Evolutionary conservation across 164 flowering plant genomes (phyloP).

Genomic region (Macadamia integrifolia): DNA sequence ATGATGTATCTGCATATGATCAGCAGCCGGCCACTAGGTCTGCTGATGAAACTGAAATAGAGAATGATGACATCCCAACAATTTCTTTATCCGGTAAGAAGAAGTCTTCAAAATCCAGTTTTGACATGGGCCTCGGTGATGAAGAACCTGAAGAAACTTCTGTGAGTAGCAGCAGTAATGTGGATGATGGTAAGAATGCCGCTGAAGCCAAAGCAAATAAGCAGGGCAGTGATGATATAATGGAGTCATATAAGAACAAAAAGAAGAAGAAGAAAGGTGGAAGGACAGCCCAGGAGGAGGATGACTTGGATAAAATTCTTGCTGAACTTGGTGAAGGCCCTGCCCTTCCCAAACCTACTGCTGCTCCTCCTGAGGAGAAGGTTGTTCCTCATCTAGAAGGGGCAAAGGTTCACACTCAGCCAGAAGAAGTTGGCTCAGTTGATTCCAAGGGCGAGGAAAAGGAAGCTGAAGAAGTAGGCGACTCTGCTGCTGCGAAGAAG

Average conservation of each 20-base stretch:
- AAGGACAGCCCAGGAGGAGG: conserved; percentile 90
- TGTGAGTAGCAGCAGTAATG: conserved; percentile 10
- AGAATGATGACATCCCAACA: conserved; percentile 18
- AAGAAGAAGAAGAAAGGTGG: conserved; percentile 89
- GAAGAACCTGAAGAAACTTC: conserved; percentile 15
- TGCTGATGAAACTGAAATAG: conserved; percentile 4
- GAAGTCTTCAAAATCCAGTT: conserved; percentile 42
- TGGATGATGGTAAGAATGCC: conserved; percentile 12
- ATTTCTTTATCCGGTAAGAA: conserved; percentile 55
- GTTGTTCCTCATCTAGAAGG: conserved; percentile 10
- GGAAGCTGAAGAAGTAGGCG: conserved; percentile 57
- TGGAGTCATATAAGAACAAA: conserved; percentile 67
- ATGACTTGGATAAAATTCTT: conserved; percentile 85
- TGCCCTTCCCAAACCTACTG: conserved; percentile 30
- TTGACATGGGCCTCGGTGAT: conserved; percentile 19
- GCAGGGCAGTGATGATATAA: conserved; percentile 23
- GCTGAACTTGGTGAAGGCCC: conserved; percentile 84
- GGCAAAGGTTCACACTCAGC: conserved; percentile 38
- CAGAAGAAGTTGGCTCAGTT: conserved; percentile 30
- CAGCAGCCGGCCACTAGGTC: not conserved
- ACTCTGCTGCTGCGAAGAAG: conserved; percentile 88
- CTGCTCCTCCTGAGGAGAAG: conserved; percentile 20
- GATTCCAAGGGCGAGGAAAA: conserved; percentile 45
- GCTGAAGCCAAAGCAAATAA: conserved; percentile 20
- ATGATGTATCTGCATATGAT: not conserved